phyloP scores from a whole-genome alignment of 345 rosid genomes.

The Lenwebbia sp. region DNA sequence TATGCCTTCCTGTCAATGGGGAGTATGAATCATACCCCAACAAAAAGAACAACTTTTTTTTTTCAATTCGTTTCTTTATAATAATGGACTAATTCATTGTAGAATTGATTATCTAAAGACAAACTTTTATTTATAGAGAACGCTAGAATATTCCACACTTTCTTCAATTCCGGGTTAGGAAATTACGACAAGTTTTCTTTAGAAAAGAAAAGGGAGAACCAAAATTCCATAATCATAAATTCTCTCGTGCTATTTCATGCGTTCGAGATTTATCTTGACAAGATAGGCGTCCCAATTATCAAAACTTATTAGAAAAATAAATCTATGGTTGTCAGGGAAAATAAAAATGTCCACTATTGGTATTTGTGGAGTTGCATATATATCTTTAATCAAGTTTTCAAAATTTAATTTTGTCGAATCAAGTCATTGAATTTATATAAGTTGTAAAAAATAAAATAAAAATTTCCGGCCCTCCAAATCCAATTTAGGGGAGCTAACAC shows the following conservation, averaged over 20 bases:
- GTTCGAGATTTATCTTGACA: background rate
- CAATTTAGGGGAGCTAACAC: no score
- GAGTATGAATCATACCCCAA: no score
- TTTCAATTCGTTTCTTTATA: background rate
- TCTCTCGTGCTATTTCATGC: background rate
- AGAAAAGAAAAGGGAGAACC: background rate
- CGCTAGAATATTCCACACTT: background rate
- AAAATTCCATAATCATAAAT: background rate
- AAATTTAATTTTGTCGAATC: no score
- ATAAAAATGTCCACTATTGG: background rate
- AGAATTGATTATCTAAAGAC: background rate
- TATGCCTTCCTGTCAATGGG: no score
- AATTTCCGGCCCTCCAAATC: no score
- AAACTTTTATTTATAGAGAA: background rate
- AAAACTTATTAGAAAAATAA: background rate
- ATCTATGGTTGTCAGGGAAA: background rate
- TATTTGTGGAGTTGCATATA: background rate
- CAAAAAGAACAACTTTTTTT: no score
- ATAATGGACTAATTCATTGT: background rate
- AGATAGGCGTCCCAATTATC: background rate
- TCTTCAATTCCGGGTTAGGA: background rate
- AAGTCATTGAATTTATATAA: no score
- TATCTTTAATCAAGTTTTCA: background rate
- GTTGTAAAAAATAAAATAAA: no score
- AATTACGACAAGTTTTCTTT: background rate